Evolutionary conservation across 2,329 filamentous ascomycete species (phyloP).

Genomic region (Trichocomaceae sp.): DNA sequence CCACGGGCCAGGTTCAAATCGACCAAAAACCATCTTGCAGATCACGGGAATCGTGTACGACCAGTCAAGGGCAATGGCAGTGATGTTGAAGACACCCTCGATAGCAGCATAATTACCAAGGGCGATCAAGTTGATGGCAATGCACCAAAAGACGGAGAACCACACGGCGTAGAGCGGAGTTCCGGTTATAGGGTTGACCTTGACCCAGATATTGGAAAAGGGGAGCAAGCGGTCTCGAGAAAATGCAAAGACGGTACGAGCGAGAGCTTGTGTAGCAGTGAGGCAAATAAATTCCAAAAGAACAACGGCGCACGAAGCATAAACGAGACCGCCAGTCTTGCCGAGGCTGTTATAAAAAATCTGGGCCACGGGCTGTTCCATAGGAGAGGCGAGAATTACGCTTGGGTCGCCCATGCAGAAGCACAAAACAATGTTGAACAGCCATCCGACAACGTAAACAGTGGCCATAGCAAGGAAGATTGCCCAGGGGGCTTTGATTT

Average conservation of each 20-base stretch:
- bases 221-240: conserved; percentile 49
- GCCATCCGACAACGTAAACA: conserved; percentile 50
- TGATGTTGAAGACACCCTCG: conserved; percentile 40
- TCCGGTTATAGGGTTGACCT: conserved; percentile 43
- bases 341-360: conserved; percentile 55
- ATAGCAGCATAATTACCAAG: conserved; percentile 49
- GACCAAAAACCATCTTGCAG: conserved; percentile 46
- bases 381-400: conserved; percentile 41
- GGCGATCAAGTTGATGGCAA: conserved; percentile 54
- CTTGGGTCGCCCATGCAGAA: conserved; percentile 50
- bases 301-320: conserved; percentile 52
- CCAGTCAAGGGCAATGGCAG: conserved; percentile 36
- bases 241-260: conserved; percentile 51
- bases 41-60: conserved; percentile 52
- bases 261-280: conserved; percentile 36
- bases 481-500: conserved; percentile 49
- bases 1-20: conserved; percentile 49
- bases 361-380: conserved; percentile 51
- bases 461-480: conserved; percentile 52
- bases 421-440: conserved; percentile 54
- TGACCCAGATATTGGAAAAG: conserved; percentile 44
- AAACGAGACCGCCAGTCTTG: conserved; percentile 46
- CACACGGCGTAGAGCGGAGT: conserved; percentile 51
- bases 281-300: conserved; percentile 13
- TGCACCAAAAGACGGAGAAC: conserved; percentile 50